These are phyloP conservation scores for Calocybe indica DNA, from an alignment of 768 basidiomycete species.

Conservation along the genomic window DNA sequence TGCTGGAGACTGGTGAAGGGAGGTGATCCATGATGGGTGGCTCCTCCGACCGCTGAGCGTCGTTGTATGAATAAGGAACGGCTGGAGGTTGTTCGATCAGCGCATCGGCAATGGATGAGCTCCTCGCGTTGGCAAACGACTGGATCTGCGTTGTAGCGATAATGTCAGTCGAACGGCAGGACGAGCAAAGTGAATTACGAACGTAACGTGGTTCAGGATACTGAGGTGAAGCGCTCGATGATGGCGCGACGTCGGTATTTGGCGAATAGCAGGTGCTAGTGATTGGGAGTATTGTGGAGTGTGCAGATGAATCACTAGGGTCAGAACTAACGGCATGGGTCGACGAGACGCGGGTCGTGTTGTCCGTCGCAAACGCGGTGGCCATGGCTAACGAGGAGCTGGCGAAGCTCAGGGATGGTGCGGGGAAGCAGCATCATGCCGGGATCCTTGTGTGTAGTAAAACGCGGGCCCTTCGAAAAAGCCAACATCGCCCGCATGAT, in stretches of 20 bases:
- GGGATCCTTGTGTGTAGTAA: conserved; percentile 4
- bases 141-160: background rate
- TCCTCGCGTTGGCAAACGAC: background rate
- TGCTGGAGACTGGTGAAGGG: conserved; percentile 7
- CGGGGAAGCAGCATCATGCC: too few relatives aligned
- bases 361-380: too few relatives aligned
- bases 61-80: background rate
- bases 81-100: background rate
- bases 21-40: conserved; percentile 12
- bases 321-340: background rate
- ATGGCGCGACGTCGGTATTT: background rate
- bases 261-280: background rate
- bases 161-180: too few relatives aligned
- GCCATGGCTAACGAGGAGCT: too few relatives aligned
- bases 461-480: conserved; percentile 12
- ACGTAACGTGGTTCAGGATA: too few relatives aligned
- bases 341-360: background rate
- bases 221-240: too few relatives aligned
- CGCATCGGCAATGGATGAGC: too few relatives aligned
- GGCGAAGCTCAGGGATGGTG: too few relatives aligned
- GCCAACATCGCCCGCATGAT: conserved; percentile 2
- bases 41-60: background rate
- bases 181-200: too few relatives aligned
- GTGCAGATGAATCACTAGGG: too few relatives aligned
- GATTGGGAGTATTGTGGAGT: background rate